Evolutionary conservation across 1,284 basidiomycete genomes (phyloP).

Genomic region (Volvariella surrecta): DNA sequence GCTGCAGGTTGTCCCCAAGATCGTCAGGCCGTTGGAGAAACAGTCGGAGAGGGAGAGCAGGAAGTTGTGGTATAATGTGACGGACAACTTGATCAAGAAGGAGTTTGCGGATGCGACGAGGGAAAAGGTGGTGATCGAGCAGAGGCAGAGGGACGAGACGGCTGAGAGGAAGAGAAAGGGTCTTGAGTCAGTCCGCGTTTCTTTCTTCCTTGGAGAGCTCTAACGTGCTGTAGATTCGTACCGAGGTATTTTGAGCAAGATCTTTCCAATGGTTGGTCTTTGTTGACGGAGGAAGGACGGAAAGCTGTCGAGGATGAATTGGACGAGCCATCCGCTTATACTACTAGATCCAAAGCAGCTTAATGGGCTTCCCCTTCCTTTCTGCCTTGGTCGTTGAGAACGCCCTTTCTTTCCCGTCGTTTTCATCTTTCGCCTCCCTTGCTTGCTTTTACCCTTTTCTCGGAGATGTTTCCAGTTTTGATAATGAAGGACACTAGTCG

Average conservation of each 20-base stretch:
- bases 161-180: constrained; percentile 77
- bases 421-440: no score
- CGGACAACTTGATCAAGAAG: constrained; percentile 68
- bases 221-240: constrained; percentile 50
- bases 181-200: constrained; percentile 50
- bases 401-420: no score
- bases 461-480: no score
- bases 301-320: constrained; percentile 69
- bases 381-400: no score
- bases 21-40: constrained; percentile 72
- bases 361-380: no score
- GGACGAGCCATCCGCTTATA: constrained; percentile 24
- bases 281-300: constrained; percentile 62
- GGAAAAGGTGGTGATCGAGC: constrained; percentile 85
- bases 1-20: constrained; percentile 75
- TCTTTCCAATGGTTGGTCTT: constrained; percentile 65
- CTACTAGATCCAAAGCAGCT: no score
- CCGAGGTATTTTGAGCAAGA: constrained; percentile 77
- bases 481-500: no score
- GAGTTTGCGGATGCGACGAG: constrained; percentile 86
- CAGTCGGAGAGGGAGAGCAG: constrained; percentile 82
- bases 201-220: constrained; percentile 1
- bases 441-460: no score
- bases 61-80: constrained; percentile 85
- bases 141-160: constrained; percentile 81